These are phyloP conservation scores for Penicillium olsonii DNA, from an alignment of 2,329 filamentous ascomycete genomes.

Conservation along the genomic window DNA sequence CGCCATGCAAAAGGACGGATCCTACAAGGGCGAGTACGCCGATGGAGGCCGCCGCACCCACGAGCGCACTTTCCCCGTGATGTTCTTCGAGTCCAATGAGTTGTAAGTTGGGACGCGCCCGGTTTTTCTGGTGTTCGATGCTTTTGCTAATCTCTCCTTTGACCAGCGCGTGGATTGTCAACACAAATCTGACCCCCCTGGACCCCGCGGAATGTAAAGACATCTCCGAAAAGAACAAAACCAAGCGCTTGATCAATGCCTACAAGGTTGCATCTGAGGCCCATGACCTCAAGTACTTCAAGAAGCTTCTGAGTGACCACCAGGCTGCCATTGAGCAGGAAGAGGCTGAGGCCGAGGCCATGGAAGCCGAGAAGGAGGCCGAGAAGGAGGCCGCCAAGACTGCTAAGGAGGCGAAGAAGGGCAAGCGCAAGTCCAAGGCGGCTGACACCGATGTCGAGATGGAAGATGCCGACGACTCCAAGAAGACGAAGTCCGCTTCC, in stretches of 20 bases:
- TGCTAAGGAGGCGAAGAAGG: slow-evolving; percentile 52
- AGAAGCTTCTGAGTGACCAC: slow-evolving; percentile 68
- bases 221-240: slow-evolving; percentile 69
- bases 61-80: slow-evolving; percentile 87
- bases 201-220: slow-evolving; percentile 71
- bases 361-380: slow-evolving; percentile 59
- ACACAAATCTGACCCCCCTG: slow-evolving; percentile 77
- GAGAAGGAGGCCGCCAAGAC: slow-evolving; percentile 58
- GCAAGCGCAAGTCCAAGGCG: slow-evolving; percentile 52
- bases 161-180: slow-evolving; percentile 83
- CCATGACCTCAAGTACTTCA: slow-evolving; percentile 79
- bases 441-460: slow-evolving; percentile 57
- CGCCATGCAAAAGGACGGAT: slow-evolving; percentile 77
- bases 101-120: slow-evolving; percentile 68
- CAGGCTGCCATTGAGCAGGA: slow-evolving; percentile 58
- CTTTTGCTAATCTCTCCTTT: not conserved
- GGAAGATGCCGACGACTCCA: slow-evolving; percentile 47
- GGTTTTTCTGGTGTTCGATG: slow-evolving; percentile 4
- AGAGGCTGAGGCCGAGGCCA: slow-evolving; percentile 53
- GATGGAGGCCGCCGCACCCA: slow-evolving; percentile 83
- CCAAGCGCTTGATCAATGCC: slow-evolving; percentile 77
- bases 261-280: slow-evolving; percentile 78
- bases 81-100: slow-evolving; percentile 94
- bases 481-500: slow-evolving; percentile 54
- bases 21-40: slow-evolving; percentile 81